Evolutionary conservation across 371 early-diverging fungal genomes (phyloP), one percentile per base, ranked within the genome.

Genomic region (Circinella umbellata): DNA sequence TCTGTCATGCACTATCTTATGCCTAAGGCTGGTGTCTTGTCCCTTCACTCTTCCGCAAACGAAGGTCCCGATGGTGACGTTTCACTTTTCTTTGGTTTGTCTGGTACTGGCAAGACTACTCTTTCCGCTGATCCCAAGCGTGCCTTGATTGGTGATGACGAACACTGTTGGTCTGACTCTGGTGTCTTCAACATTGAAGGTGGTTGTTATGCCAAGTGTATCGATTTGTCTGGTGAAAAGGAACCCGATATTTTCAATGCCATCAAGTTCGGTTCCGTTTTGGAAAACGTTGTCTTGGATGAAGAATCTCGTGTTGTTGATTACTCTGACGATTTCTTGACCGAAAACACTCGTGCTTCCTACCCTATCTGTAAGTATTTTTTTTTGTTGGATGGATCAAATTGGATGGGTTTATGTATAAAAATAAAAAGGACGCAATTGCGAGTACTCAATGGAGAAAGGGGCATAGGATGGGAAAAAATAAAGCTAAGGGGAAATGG

Each of bases 171-270:
- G 97, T 89, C 91, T 46, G 94, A 96, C 72, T 84, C 91, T 46
- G 97, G 97, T 70, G 85, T 96, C 69, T 98, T 98, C 90, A 97
- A 93, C 80, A 96, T 98, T 73, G 98, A 98, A 85, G 98, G 98
- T 66, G 98, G 98, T 27, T 98, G 98, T 83, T 98, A 98, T 79
- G 98, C 98, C 74, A 98, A 98, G 84, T 90, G 92, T 81, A 94
- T 98, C 76, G 95, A 94, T 72, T 86, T 98, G 51, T 94, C 94
- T 13, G 89, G 88, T 54, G 96, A 95, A 72, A 97, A 96, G 90
- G 98, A 98, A 76, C 98, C 98, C 68, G 97, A 98, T 79, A 98
- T 97, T 80, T 98, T 91, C 83, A 86, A 90, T 68, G 96, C 97
- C 54, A 95, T 96, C 71, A 48, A 59, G 55, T 96, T 95, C 74